Percentiles rank a stretch among this genome's conserved stretches.
These are phyloP conservation scores for Arabidopsis thaliana DNA, from an alignment of 345 rosid species.

Conservation along the genomic window DNA sequence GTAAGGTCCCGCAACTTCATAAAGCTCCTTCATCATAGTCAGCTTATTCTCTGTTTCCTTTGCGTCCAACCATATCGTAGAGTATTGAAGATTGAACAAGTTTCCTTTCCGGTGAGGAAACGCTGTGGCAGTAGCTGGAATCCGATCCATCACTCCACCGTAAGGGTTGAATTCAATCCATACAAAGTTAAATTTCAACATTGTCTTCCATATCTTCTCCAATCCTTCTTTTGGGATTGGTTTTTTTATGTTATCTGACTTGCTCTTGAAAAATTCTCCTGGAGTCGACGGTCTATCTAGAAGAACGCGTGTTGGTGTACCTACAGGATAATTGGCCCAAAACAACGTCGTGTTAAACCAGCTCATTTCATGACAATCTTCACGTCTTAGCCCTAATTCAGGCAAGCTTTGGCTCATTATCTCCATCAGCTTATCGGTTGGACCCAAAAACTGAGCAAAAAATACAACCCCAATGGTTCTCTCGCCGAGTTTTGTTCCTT, in stretches of 20 bases:
- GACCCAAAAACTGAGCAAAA: conserved; percentile 50
- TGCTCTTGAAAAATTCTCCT: conserved; percentile 44
- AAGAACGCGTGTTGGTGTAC: conserved; percentile 37
- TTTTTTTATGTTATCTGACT: conserved; percentile 47
- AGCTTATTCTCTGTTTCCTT: conserved; percentile 23
- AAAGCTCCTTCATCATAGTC: conserved; percentile 42
- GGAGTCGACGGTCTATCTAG: conserved; percentile 39
- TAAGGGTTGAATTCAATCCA: conserved; percentile 50
- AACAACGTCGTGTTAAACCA: conserved; percentile 49
- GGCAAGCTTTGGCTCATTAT: conserved; percentile 43
- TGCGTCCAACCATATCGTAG: conserved; percentile 41
- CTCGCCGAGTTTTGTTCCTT: conserved; percentile 32
- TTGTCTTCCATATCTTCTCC: conserved; percentile 45
- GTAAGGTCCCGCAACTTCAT: conserved; percentile 45
- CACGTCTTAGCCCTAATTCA: conserved; percentile 46
- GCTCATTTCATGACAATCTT: conserved; percentile 50
- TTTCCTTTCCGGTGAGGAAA: conserved; percentile 60
- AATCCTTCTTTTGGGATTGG: conserved; percentile 39
- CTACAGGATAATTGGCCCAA: conserved; percentile 40
- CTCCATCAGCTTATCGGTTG: conserved; percentile 32
- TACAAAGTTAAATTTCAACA: conserved; percentile 39
- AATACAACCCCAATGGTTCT: conserved; percentile 45
- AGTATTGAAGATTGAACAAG: conserved; percentile 47
- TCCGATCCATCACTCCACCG: conserved; percentile 57
- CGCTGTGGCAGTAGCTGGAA: conserved; percentile 47